Conservation (phyloP, 208 protist genomes). For the Trypanosoma cruzi region DNA sequence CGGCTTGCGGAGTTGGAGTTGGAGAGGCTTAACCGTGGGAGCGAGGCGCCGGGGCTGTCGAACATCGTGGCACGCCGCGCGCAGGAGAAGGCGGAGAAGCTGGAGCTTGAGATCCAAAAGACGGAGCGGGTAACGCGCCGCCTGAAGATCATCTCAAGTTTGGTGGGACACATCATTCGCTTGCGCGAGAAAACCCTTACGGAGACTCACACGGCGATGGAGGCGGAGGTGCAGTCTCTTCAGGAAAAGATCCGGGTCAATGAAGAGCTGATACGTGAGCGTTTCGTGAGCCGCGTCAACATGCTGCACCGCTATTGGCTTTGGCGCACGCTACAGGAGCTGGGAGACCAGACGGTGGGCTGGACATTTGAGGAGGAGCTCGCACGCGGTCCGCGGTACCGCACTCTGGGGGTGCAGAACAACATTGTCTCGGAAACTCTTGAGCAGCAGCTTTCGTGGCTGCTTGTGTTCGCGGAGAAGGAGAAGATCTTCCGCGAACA, state of each 20-base stretch:
- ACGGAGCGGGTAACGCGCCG: conserved; percentile 50
- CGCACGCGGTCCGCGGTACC: conserved; percentile 76
- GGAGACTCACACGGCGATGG: conserved; percentile 30
- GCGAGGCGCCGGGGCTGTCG: conserved; percentile 16
- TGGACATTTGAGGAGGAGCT: conserved; percentile 83
- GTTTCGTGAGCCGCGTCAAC: conserved; percentile 74
- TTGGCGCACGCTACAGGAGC: conserved; percentile 81
- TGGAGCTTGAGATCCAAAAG: conserved; percentile 55
- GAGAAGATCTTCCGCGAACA: conserved; percentile 70
- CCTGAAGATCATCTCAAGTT: conserved; percentile 50
- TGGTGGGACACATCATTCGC: conserved; percentile 51
- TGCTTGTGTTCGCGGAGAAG: conserved; percentile 52
- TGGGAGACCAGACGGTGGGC: conserved; percentile 75
- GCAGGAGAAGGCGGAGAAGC: conserved; percentile 47
- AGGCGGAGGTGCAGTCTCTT: conserved; percentile 52
- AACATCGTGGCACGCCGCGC: conserved; percentile 38
- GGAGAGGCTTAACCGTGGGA: conserved; percentile 27
- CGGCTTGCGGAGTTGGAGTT: conserved; percentile 55
- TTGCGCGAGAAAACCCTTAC: conserved; percentile 35
- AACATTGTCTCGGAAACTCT: conserved; percentile 81
- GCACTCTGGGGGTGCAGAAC: conserved; percentile 83
- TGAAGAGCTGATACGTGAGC: conserved; percentile 50
- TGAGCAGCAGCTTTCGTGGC: conserved; percentile 75
- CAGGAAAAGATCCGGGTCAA: conserved; percentile 35
- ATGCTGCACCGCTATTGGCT: conserved; percentile 88